A percentile compares a stretch with the other conserved stretches of the same genome.
phyloP scores from a whole-genome alignment of 2,329 filamentous ascomycete species.

The Ophiocordyceps polyrhachis-furcata region DNA sequence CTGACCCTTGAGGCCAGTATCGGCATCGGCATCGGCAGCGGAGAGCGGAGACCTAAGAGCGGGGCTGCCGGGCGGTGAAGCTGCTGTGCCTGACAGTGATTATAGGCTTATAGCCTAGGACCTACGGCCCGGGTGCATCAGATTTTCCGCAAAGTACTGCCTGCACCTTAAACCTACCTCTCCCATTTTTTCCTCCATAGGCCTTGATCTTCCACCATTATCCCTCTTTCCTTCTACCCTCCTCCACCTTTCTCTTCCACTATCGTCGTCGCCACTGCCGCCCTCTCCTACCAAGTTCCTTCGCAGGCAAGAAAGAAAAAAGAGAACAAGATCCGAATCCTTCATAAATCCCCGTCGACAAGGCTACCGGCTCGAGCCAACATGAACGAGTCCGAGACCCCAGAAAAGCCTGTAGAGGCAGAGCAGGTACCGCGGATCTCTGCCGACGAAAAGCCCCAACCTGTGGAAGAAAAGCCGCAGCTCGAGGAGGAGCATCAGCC shows the following conservation, averaged over 20 bases:
- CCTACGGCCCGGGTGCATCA: too few species aligned
- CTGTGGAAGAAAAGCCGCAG: not conserved
- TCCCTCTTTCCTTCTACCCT: not conserved
- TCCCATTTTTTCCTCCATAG: not conserved
- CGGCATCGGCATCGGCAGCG: not conserved
- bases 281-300: not conserved
- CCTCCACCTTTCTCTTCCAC: not conserved
- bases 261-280: not conserved
- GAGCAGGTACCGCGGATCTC: slow-evolving; percentile 6
- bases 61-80: not conserved
- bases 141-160: not conserved
- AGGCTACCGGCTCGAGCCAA: slow-evolving; percentile 2
- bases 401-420: slow-evolving; percentile 21
- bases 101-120: too few species aligned
- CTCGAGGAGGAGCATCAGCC: not conserved
- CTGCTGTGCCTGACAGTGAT: not conserved
- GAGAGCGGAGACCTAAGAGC: not conserved
- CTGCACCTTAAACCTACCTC: not conserved
- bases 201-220: not conserved
- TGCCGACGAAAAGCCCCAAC: not conserved
- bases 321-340: too few species aligned
- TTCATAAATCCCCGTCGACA: not conserved
- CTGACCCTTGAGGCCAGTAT: not conserved
- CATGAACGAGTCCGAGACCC: slow-evolving; percentile 21
- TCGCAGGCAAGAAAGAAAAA: not conserved